Conservation (phyloP, 805 yeast species). For the Zygotorulaspora danielsina region DNA sequence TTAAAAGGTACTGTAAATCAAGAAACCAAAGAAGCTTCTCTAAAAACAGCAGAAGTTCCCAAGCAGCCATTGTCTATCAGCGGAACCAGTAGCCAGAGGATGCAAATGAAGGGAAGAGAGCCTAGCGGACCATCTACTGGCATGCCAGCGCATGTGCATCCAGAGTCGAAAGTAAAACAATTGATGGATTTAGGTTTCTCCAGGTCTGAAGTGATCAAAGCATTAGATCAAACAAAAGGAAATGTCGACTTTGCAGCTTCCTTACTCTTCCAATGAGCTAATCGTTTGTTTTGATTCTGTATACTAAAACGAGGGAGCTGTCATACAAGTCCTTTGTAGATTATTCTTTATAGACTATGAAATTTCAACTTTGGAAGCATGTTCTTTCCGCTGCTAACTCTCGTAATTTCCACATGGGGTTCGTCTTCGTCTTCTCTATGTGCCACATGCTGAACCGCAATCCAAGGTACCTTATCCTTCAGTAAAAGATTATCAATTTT, state of each 20-base stretch:
- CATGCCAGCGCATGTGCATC: slow-evolving; percentile 5
- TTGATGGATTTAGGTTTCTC: slow-evolving; percentile 70
- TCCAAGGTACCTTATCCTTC: slow-evolving; percentile 36
- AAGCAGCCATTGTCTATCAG: background rate
- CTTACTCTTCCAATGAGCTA: slow-evolving; percentile 45
- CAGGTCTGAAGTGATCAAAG: slow-evolving; percentile 56
- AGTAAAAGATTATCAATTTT: slow-evolving; percentile 41
- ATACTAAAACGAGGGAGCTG: background rate
- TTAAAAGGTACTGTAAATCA: slow-evolving; percentile 2
- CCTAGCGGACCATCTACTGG: slow-evolving; percentile 1
- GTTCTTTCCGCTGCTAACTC: slow-evolving; percentile 21
- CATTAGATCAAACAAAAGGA: slow-evolving; percentile 64
- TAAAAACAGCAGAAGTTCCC: background rate
- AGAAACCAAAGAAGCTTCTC: slow-evolving; percentile 1
- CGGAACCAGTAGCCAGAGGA: background rate
- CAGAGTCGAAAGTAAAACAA: slow-evolving; percentile 42
- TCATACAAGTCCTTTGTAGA: background rate
- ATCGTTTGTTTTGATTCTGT: background rate
- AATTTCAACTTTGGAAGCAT: slow-evolving; percentile 27
- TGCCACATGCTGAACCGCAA: slow-evolving; percentile 24
- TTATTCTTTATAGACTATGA: slow-evolving; percentile 21
- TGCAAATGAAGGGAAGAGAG: background rate
- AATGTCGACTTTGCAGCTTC: slow-evolving; percentile 87
- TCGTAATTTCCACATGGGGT: slow-evolving; percentile 10
- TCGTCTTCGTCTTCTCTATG: slow-evolving; percentile 6